Evolutionary conservation across 495 filamentous ascomycete species (phyloP).

Genomic region (Penicillium ochrochloron): DNA sequence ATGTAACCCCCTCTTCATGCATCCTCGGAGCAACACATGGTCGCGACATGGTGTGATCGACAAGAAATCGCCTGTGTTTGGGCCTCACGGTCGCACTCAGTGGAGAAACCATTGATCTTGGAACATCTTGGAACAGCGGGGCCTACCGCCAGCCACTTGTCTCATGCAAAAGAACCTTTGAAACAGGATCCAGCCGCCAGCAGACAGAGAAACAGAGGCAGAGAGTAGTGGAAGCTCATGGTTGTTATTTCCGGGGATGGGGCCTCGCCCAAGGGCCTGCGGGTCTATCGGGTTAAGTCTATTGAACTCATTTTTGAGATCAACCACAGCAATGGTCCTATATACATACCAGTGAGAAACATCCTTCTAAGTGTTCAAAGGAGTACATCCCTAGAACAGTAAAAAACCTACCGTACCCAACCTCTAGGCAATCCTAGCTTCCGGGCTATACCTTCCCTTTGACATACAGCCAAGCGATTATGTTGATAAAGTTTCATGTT

Average conservation of each 20-base stretch:
- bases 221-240: background rate
- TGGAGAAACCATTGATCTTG: conserved; percentile 6
- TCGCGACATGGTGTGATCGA: conserved; percentile 1
- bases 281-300: background rate
- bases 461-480: too few species aligned
- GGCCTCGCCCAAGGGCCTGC: background rate
- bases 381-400: too few species aligned
- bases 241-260: background rate
- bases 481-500: too few species aligned
- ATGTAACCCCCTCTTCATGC: background rate
- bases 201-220: background rate
- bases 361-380: too few species aligned
- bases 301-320: background rate
- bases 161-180: background rate
- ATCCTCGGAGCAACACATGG: background rate
- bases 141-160: background rate
- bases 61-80: background rate
- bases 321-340: background rate
- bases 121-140: conserved; percentile 2
- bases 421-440: too few species aligned
- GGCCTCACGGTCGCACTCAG: background rate
- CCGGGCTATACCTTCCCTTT: too few species aligned
- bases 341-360: background rate
- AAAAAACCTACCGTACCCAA: too few species aligned
- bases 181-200: background rate